Percentiles rank a stretch among this genome's conserved stretches.
These are phyloP conservation scores for Durotheca rogersii DNA, from an alignment of 495 filamentous ascomycete species.

Conservation along the genomic window DNA sequence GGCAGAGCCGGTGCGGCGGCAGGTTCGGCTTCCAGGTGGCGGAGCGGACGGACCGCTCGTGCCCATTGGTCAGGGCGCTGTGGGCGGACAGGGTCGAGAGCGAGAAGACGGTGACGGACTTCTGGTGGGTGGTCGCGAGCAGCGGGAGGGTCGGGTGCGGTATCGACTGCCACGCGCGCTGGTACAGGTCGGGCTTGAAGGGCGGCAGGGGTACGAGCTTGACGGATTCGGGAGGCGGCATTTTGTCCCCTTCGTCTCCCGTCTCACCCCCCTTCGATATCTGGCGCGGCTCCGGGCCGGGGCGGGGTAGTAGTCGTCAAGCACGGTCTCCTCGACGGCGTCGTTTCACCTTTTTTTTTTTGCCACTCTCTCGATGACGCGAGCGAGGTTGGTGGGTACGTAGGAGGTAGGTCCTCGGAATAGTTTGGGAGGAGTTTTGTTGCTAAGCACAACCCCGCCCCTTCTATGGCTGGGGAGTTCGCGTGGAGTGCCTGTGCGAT, in stretches of 20 bases:
- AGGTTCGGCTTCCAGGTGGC: slow-evolving; percentile 80
- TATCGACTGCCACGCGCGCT: slow-evolving; percentile 80
- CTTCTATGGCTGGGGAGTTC: too few relatives aligned
- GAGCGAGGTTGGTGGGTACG: too few relatives aligned
- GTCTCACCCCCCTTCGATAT: too few relatives aligned
- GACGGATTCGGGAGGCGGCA: slow-evolving; percentile 17
- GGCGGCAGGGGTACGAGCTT: slow-evolving; percentile 42
- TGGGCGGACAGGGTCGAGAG: slow-evolving; percentile 75
- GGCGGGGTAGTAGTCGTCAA: too few relatives aligned
- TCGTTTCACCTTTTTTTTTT: too few relatives aligned
- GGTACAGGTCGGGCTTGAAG: slow-evolving; percentile 67
- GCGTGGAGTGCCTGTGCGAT: too few relatives aligned
- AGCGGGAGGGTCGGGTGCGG: slow-evolving; percentile 87
- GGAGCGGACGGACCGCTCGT: slow-evolving; percentile 80
- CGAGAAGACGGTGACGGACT: slow-evolving; percentile 83
- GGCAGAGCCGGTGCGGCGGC: slow-evolving; percentile 60
- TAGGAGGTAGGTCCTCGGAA: too few relatives aligned
- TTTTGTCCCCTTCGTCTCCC: too few relatives aligned
- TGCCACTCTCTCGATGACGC: too few relatives aligned
- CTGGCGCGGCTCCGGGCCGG: not conserved
- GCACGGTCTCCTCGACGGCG: too few relatives aligned
- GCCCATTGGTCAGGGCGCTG: slow-evolving; percentile 78
- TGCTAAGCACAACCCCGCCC: too few relatives aligned
- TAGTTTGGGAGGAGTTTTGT: too few relatives aligned
- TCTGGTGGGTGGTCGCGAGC: slow-evolving; percentile 83